Percentiles rank a stretch among this genome's conserved stretches.
Evolutionary conservation across 2,329 filamentous ascomycete genomes (phyloP).

Genomic region (Fonsecaea pugnacius): DNA sequence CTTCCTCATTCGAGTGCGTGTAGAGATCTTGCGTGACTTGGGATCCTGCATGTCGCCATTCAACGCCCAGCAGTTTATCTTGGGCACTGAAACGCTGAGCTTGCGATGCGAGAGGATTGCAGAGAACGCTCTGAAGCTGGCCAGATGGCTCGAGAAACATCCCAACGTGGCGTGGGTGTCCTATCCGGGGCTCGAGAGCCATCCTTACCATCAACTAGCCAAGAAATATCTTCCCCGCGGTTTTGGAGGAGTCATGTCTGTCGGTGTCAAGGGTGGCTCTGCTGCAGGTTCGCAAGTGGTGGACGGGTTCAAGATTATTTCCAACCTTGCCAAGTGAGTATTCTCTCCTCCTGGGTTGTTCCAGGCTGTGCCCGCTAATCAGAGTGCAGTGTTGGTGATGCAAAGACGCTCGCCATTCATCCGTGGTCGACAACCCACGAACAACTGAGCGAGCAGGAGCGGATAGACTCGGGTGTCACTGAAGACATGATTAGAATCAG

Average conservation of each 20-base stretch:
- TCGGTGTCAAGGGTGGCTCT: constrained; percentile 88
- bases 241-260: constrained; percentile 87
- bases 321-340: constrained; percentile 81
- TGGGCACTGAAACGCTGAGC: constrained; percentile 88
- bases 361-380: constrained; percentile 11
- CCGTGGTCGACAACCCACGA: constrained; percentile 90
- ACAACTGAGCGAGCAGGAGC: constrained; percentile 80
- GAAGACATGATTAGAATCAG: constrained; percentile 87
- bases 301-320: constrained; percentile 92
- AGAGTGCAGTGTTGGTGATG: constrained; percentile 71
- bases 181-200: constrained; percentile 84
- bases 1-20: constrained; percentile 82
- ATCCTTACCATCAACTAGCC: constrained; percentile 76
- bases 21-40: constrained; percentile 87
- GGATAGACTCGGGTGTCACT: constrained; percentile 73
- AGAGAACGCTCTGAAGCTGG: constrained; percentile 77
- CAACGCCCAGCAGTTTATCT: constrained; percentile 85
- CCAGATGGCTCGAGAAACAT: constrained; percentile 81
- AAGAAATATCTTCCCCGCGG: constrained; percentile 86
- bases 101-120: constrained; percentile 85
- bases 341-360: constrained; percentile 52
- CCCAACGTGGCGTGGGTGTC: constrained; percentile 89
- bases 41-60: constrained; percentile 85
- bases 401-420: constrained; percentile 87
- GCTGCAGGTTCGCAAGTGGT: constrained; percentile 85